Base-by-base conservation (phyloP, 805 yeast species). In the Metschnikowia baotianmanensis region DNA sequence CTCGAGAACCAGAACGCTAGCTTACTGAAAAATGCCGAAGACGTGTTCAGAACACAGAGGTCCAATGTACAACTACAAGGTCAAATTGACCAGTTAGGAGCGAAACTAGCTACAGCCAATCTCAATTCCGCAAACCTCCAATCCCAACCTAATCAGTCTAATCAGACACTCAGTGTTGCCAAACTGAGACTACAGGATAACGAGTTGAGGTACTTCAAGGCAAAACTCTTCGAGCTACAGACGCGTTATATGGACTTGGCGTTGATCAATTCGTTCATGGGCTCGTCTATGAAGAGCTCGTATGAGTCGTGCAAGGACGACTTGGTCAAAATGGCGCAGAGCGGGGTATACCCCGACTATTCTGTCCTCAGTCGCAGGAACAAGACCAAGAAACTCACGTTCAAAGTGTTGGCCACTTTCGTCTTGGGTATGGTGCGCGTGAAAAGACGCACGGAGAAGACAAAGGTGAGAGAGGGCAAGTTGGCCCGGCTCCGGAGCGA, bases 211-310 rank as follows among this genome's bases (percentile, higher is more conserved):
- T 66, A 72, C 40, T 73, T 69, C 55, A 69, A 62, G 48, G 70
- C 78, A 38, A 74, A 71, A 49, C 59, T 76, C 34, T 68, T 69
- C 33, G 79, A 77, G 42, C 55, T 69, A 38, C 61, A 65, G 35
- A 32, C 62, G 39, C 57, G 52, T 35, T 55, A 61, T 34, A 62
- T 65, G 35, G 71, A 67, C 44, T 52, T 69, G 37, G 55, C 57
- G 33, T 35, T 59, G 37, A 63, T 67, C 67, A 62, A 69, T 45
- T 43, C 56, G 2, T 65, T 54, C 46, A 58, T 61, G 20, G 53
- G 58, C 34, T 49, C 57, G 15, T 50, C 67, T 15, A 53, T 64
- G 26, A 55, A 53, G 35, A 59, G 59, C 39, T 56, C 67, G 9
- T 56, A 58, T 26, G 47, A 51, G 22, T 40, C 46, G 31, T 40